Conservation (phyloP, 208 protist genomes). For the Trypanosoma cruzi region DNA sequence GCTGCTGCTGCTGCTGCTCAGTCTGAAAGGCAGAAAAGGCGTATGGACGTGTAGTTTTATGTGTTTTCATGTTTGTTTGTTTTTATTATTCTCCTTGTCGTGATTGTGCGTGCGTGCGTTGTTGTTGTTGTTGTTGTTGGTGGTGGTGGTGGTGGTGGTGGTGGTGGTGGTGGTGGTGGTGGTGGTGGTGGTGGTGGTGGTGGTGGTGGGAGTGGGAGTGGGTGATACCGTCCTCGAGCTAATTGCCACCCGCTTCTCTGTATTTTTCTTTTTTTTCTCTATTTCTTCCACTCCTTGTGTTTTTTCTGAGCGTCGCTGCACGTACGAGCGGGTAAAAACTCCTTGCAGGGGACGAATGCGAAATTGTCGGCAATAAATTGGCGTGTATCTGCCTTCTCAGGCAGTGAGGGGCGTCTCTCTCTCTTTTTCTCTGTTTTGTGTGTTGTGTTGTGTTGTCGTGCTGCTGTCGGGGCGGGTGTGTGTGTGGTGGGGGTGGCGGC, state of each 20-base stretch:
- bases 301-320: background rate
- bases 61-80: background rate
- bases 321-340: background rate
- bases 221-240: background rate
- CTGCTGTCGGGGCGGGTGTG: too few species aligned
- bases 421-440: too few species aligned
- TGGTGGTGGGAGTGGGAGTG: too few species aligned
- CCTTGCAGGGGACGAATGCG: background rate
- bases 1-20: background rate
- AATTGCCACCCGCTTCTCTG: background rate
- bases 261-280: too few species aligned
- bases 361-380: background rate
- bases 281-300: background rate
- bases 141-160: too few species aligned
- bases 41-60: background rate
- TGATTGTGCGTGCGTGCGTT: background rate
- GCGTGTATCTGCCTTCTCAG: background rate
- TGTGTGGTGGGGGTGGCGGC: too few species aligned
- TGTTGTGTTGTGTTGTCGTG: too few species aligned
- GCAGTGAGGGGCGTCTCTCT: too few species aligned
- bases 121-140: background rate
- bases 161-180: too few species aligned
- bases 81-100: background rate
- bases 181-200: background rate
- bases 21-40: background rate